A percentile compares a stretch with the other conserved stretches of the same genome.
Evolutionary conservation across 140 eudicot genomes (phyloP).

Genomic region (Senecio squalidus): DNA sequence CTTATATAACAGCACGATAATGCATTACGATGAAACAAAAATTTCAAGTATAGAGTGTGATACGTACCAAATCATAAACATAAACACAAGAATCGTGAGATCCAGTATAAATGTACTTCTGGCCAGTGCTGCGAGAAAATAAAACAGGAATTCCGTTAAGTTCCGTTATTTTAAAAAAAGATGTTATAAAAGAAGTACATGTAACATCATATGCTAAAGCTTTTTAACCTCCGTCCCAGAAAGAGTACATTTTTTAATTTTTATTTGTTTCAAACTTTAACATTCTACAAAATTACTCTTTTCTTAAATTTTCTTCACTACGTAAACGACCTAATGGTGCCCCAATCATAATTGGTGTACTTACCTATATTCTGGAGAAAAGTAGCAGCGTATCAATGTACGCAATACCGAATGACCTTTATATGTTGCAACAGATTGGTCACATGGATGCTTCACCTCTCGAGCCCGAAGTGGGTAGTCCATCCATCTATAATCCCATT

Average conservation of each 20-base stretch:
- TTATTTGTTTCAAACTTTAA: background rate
- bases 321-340: background rate
- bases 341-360: background rate
- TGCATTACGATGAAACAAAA: background rate
- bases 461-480: conserved; percentile 65
- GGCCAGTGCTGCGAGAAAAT: conserved; percentile 71
- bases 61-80: conserved; percentile 78
- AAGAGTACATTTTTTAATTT: background rate
- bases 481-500: conserved; percentile 98
- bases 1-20: background rate
- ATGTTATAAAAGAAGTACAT: too few species aligned
- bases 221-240: background rate
- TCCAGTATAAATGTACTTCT: conserved; percentile 94
- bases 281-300: background rate
- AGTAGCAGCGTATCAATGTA: conserved; percentile 85
- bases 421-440: conserved; percentile 78
- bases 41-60: background rate
- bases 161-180: background rate
- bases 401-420: conserved; percentile 87
- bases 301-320: background rate
- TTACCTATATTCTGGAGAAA: conserved; percentile 87
- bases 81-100: conserved; percentile 82
- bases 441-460: conserved; percentile 59
- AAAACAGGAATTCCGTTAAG: conserved; percentile 8
- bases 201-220: background rate